phyloP scores from a whole-genome alignment of 352 stramenopile genomes.

The Phytophthora quininea region DNA sequence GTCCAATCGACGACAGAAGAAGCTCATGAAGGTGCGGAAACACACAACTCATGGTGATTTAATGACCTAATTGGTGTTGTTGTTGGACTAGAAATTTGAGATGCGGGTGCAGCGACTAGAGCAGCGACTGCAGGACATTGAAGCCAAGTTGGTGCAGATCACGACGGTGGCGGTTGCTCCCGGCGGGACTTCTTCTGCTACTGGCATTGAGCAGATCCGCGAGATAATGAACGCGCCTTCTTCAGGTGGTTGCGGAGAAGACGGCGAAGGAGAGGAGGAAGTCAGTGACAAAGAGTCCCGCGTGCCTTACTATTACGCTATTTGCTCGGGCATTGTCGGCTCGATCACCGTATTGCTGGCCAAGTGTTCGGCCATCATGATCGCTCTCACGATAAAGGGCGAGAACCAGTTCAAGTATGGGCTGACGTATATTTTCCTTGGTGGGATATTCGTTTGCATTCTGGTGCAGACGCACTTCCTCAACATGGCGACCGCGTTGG shows the following conservation, averaged over 20 bases:
- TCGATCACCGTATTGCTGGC: conserved; percentile 85
- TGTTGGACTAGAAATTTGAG: conserved; percentile 55
- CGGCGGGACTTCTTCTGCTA: conserved; percentile 25
- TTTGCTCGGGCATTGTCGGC: conserved; percentile 86
- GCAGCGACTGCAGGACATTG: conserved; percentile 66
- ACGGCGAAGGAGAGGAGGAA: conserved; percentile 41
- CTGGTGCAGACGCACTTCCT: conserved; percentile 89
- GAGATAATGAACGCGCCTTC: conserved; percentile 28
- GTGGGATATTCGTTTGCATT: conserved; percentile 87
- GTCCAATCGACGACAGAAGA: conserved; percentile 82
- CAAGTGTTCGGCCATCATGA: conserved; percentile 89
- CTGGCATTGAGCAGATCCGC: conserved; percentile 39
- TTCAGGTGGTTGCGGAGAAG: conserved; percentile 20
- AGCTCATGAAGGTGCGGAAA: conserved; percentile 66
- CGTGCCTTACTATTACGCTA: conserved; percentile 87
- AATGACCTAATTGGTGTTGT: neutral
- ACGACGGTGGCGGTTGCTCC: conserved; percentile 26
- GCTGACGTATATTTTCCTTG: conserved; percentile 87
- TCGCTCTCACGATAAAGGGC: conserved; percentile 79
- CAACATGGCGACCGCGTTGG: conserved; percentile 83
- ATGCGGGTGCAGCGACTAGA: conserved; percentile 72
- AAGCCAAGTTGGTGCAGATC: conserved; percentile 56
- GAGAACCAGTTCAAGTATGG: conserved; percentile 88
- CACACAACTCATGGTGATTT: neutral
- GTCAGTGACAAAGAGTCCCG: conserved; percentile 41